Evolutionary conservation across 768 basidiomycete genomes (phyloP).

Genomic region (Pisolithus orientalis): DNA sequence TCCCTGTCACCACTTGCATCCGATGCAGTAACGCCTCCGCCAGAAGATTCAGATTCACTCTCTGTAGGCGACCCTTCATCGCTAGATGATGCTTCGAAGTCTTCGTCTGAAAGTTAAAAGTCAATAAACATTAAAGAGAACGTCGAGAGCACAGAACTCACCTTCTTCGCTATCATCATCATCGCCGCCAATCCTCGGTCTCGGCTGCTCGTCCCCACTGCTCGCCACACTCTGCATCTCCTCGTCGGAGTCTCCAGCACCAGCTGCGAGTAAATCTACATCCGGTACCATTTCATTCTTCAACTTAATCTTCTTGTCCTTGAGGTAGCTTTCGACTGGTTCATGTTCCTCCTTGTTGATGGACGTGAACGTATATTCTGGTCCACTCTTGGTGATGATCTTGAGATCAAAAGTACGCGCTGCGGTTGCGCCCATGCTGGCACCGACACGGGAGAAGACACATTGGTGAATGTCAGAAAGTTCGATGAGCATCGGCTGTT

Average conservation of each 20-base stretch:
- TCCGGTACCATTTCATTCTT: constrained; percentile 96
- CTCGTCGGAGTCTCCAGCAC: constrained; percentile 64
- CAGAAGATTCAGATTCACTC: constrained; percentile 54
- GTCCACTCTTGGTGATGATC: constrained; percentile 77
- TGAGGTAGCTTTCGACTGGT: constrained; percentile 75
- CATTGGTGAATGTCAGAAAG: constrained; percentile 86
- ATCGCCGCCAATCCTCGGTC: constrained; percentile 40
- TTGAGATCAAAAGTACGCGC: constrained; percentile 93
- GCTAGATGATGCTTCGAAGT: constrained; percentile 82
- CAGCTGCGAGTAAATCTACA: constrained; percentile 65
- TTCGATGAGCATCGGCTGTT: constrained; percentile 87
- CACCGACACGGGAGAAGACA: constrained; percentile 89
- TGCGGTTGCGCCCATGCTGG: constrained; percentile 72
- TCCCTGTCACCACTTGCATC: constrained; percentile 79
- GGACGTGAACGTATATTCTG: constrained; percentile 86
- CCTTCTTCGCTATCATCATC: constrained; percentile 78
- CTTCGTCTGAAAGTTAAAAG: constrained; percentile 54
- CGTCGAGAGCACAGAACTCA: constrained; percentile 19
- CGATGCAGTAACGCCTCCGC: constrained; percentile 73
- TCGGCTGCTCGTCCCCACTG: constrained; percentile 56
- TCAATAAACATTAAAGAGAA: constrained; percentile 5
- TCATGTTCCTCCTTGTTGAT: constrained; percentile 96
- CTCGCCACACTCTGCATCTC: constrained; percentile 80
- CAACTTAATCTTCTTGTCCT: constrained; percentile 85
- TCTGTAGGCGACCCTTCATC: constrained; percentile 87